A percentile compares a stretch with the other conserved stretches of the same genome.
Conservation (phyloP, 1,284 basidiomycete genomes). For the Cryptococcus hybrid region DNA sequence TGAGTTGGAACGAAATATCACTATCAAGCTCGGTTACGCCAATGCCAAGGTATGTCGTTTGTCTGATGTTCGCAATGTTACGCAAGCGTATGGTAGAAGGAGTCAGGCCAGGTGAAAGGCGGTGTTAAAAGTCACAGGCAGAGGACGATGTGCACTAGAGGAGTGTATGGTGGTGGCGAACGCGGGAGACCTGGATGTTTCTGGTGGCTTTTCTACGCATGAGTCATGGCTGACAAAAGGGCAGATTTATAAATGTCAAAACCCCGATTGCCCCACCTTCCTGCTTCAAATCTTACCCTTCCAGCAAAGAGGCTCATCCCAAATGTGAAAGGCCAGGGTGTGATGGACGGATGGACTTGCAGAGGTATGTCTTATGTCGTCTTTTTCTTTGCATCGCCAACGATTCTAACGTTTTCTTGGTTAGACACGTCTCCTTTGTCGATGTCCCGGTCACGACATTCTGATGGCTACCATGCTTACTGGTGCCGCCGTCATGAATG, state of each 20-base stretch:
- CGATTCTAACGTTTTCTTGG: background rate
- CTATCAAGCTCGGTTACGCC: slow-evolving; percentile 97
- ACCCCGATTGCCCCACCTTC: slow-evolving; percentile 88
- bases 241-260: slow-evolving; percentile 97
- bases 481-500: slow-evolving; percentile 99
- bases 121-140: background rate
- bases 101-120: background rate
- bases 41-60: slow-evolving; percentile 81
- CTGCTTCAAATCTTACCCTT: slow-evolving; percentile 90
- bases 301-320: slow-evolving; percentile 90
- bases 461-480: slow-evolving; percentile 99
- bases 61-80: background rate
- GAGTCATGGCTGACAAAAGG: background rate
- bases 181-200: background rate
- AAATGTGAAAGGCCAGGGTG: slow-evolving; percentile 92
- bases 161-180: background rate
- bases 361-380: slow-evolving; percentile 53
- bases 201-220: too few species aligned
- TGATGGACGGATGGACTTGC: slow-evolving; percentile 81
- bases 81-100: background rate
- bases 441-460: slow-evolving; percentile 81
- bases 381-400: background rate
- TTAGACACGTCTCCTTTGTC: slow-evolving; percentile 91
- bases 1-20: slow-evolving; percentile 96
- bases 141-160: too few species aligned